Evolutionary conservation across 805 yeast genomes (phyloP).

Genomic region (Nakazawaea ernobii): DNA sequence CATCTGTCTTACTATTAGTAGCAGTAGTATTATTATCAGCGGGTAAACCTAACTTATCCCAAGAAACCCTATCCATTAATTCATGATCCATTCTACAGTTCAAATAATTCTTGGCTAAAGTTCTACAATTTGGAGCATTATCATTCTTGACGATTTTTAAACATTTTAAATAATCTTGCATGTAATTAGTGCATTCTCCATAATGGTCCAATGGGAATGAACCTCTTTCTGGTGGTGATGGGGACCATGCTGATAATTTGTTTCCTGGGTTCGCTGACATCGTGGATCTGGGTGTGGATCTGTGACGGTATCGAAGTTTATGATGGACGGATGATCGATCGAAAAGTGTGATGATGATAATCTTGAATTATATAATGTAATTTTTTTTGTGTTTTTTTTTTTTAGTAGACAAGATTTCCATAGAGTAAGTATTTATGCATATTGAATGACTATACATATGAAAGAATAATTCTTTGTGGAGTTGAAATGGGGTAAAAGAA

Average conservation of each 20-base stretch:
- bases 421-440: no score
- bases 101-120: constrained; percentile 75
- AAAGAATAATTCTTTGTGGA: background rate
- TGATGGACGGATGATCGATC: no score
- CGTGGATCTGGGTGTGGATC: background rate
- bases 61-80: constrained; percentile 28
- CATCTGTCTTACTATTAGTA: background rate
- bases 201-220: constrained; percentile 91
- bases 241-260: constrained; percentile 47
- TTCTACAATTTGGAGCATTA: constrained; percentile 87
- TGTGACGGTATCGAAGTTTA: background rate
- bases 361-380: no score
- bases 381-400: background rate
- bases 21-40: constrained; percentile 16
- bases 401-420: background rate
- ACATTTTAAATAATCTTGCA: constrained; percentile 74
- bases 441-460: no score
- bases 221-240: constrained; percentile 95
- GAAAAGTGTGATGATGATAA: no score
- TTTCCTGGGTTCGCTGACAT: constrained; percentile 43
- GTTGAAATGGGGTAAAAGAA: no score
- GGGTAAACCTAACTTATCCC: constrained; percentile 32
- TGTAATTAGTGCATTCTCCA: constrained; percentile 73
- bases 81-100: constrained; percentile 83
- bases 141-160: constrained; percentile 70